A percentile compares a stretch with the other conserved stretches of the same genome.
phyloP scores from a whole-genome alignment of 2,329 filamentous ascomycete genomes.

The Teratosphaeria gauchensis region DNA sequence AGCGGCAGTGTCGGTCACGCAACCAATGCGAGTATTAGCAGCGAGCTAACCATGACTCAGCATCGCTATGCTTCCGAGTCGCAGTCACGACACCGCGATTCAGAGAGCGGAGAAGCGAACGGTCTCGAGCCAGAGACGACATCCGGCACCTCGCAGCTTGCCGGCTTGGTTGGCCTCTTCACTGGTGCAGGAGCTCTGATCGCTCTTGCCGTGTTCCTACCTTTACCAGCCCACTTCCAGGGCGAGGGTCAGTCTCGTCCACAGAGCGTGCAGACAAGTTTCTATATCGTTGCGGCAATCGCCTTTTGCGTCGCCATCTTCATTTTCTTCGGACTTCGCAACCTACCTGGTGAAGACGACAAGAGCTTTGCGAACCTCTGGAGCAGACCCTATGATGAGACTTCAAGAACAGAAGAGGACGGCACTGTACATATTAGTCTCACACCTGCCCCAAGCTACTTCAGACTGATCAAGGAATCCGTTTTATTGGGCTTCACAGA shows the following conservation, averaged over 20 bases:
- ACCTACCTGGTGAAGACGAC: slow-evolving; percentile 60
- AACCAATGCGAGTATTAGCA: slow-evolving; percentile 58
- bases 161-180: slow-evolving; percentile 83
- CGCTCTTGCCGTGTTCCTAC: slow-evolving; percentile 72
- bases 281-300: slow-evolving; percentile 72
- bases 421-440: slow-evolving; percentile 17
- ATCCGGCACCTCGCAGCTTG: slow-evolving; percentile 45
- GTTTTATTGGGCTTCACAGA: slow-evolving; percentile 60
- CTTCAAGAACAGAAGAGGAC: slow-evolving; percentile 12
- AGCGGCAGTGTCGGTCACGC: slow-evolving; percentile 43
- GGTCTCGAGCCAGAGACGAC: slow-evolving; percentile 3
- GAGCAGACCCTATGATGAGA: slow-evolving; percentile 22
- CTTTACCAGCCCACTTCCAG: slow-evolving; percentile 73
- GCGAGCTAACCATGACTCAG: slow-evolving; percentile 66
- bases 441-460: slow-evolving; percentile 47
- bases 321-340: slow-evolving; percentile 68
- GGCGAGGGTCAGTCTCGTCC: slow-evolving; percentile 61
- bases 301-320: slow-evolving; percentile 62
- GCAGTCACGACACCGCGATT: slow-evolving; percentile 6
- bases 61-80: slow-evolving; percentile 34
- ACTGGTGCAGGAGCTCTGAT: slow-evolving; percentile 87
- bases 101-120: neutral
- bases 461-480: slow-evolving; percentile 32
- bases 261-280: slow-evolving; percentile 70
- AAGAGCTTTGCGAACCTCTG: slow-evolving; percentile 54